Base-by-base conservation (phyloP, 345 rosid genomes). In the Syzygium aromaticum region DNA sequence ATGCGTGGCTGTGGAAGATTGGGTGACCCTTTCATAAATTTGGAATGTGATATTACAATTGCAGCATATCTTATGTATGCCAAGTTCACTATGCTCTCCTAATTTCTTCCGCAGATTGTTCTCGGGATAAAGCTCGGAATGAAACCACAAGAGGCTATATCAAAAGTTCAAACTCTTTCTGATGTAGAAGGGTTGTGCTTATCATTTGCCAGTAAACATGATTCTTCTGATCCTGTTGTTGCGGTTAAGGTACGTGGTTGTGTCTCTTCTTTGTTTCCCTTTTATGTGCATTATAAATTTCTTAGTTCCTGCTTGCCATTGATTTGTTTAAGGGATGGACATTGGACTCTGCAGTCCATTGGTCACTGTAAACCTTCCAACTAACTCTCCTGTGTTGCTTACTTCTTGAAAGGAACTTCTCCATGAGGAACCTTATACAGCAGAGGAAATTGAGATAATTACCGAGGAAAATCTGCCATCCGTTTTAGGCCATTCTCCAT, bases 141-240 rank as follows among this genome's bases (percentile, higher is more conserved):
- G 99, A 93, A 94, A 86, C 95, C 95, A 61, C 90, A 91, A 87
- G 95, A 95, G 84, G 98, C 98, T 7, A 90, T 92, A 86, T 85
- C 95, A 54, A 93, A 95, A 86, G 97, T 95, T 54, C 93, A 94
- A 90, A 96, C 99, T 84, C 98, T 98, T 86, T 98, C 98, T 40
- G 98, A 98, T 59, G 99, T 96, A 88, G 99, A 98, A 87, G 98
- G 95, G 40, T 86, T 95, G 85, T 96, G 98, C 91, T 94, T 94
- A 84, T 83, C 96, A 85, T 96, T 94, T 84, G 95, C 98, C 38
- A 51, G 91, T 40, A 87, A 78, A 56, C 92, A 3, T 80, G 95
- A 90, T 86, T 96, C 96, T 51, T 91, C 95, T 84, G 99, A 96
- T 90, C 99, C 99, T 73, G 93, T 94, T 84, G 88, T 93, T 86